A percentile compares a stretch with the other conserved stretches of the same genome.
These are phyloP conservation scores for Phytopythium litorale DNA, from an alignment of 352 stramenopile species.

Conservation along the genomic window DNA sequence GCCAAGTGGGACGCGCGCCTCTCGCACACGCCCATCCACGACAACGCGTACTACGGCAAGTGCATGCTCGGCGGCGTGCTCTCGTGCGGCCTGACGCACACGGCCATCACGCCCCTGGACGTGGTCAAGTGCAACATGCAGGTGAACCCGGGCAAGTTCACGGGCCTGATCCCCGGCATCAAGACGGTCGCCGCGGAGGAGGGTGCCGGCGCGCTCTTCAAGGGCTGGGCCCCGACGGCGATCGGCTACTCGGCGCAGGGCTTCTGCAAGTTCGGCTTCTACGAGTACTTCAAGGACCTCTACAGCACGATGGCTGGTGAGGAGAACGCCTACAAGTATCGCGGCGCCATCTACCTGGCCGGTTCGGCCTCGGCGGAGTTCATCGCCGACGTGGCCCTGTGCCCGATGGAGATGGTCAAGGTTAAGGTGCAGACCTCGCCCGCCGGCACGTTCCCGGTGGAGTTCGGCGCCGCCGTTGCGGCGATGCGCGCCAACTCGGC, in stretches of 20 bases:
- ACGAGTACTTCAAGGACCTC: slow-evolving; percentile 95
- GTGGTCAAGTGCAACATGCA: slow-evolving; percentile 97
- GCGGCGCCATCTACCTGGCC: slow-evolving; percentile 89
- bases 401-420: slow-evolving; percentile 95
- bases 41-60: slow-evolving; percentile 92
- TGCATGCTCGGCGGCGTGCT: slow-evolving; percentile 93
- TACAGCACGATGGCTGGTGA: slow-evolving; percentile 90
- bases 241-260: slow-evolving; percentile 91
- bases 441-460: slow-evolving; percentile 85
- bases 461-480: slow-evolving; percentile 82
- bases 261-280: slow-evolving; percentile 93
- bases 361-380: slow-evolving; percentile 93
- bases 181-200: slow-evolving; percentile 88
- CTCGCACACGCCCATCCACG: slow-evolving; percentile 78
- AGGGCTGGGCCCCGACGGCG: slow-evolving; percentile 90
- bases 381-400: slow-evolving; percentile 92
- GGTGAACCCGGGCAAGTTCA: slow-evolving; percentile 88
- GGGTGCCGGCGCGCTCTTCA: slow-evolving; percentile 78
- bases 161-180: slow-evolving; percentile 67
- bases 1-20: slow-evolving; percentile 80
- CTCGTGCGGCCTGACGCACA: slow-evolving; percentile 92
- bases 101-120: slow-evolving; percentile 90
- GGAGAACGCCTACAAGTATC: slow-evolving; percentile 92
- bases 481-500: slow-evolving; percentile 88
- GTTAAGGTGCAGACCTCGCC: slow-evolving; percentile 92